Evolutionary conservation across 805 yeast species (phyloP), one percentile per base, ranked within the genome.

Genomic region (Ogataea pilisensis): DNA sequence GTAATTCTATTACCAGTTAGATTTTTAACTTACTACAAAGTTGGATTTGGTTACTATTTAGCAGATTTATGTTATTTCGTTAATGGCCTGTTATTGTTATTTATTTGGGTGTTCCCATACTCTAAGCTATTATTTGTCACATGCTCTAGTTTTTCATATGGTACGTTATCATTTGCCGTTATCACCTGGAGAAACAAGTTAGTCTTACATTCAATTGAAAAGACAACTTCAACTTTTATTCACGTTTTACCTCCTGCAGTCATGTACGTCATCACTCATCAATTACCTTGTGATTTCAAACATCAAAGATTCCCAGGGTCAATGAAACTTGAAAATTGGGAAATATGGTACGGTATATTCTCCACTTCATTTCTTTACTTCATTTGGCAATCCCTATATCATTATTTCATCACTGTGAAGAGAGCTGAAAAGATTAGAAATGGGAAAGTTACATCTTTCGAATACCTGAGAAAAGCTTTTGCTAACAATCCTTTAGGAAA

Each of bases 31-130:
- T 91, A 86, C 64, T 84, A 81, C 66, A 85, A 85, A 61, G 73
- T 70, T 37, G 76, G 86, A 8, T 87, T 73, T 65, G 96, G 90
- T 45, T 91, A 85, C 61, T 91, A 80, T 59, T 68, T 93, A 56
- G 97, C 95, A 1, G 98, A 91, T 63, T 70, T 91, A 50, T 91
- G 99, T 64, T 91, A 91, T 62, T 93, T 83, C 60, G 97, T 85
- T 34, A 93, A 91, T 56, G 51, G 78, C 11, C 63, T 91, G 43
- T 64, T 85, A 36, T 53, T 90, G 50, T 48, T 78, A 1, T 91
- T 77, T 56, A 72, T 91, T 25, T 91, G 98, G 98, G 68, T 79
- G 5, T 79, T 81, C 46, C 97, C 99, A 0, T 55, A 70, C 26
- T 85, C 95, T 2, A 70, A 72, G 30, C 75, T 80, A 50, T 68